phyloP scores from a whole-genome alignment of 352 stramenopile genomes.

The Pythium dissotocum region DNA sequence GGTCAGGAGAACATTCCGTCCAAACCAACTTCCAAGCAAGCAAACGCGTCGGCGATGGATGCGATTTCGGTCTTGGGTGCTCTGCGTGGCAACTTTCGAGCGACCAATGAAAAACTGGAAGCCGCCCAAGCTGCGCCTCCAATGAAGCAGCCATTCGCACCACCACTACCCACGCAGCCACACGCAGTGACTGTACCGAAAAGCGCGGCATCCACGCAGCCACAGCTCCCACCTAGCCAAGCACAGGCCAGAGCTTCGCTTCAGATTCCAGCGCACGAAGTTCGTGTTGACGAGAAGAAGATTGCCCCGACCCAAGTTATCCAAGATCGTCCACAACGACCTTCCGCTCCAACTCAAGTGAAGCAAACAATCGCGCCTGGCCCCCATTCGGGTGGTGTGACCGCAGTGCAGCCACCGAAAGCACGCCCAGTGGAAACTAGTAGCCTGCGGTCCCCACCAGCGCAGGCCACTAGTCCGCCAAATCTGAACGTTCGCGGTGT shows the following conservation, averaged over 20 bases:
- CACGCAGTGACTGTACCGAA: too few species aligned
- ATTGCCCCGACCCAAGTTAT: too few species aligned
- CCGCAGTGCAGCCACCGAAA: not conserved
- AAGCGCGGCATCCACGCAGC: not conserved
- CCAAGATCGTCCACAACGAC: too few species aligned
- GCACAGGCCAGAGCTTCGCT: too few species aligned
- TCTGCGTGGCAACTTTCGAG: not conserved
- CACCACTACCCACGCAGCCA: not conserved
- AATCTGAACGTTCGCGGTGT: not conserved
- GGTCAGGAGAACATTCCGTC: not conserved
- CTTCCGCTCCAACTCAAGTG: not conserved
- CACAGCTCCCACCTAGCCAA: not conserved
- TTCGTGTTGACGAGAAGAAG: too few species aligned
- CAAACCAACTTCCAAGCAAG: not conserved
- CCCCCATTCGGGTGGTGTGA: too few species aligned
- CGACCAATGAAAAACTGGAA: not conserved
- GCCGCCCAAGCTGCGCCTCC: not conserved
- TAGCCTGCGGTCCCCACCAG: not conserved
- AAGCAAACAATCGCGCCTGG: too few species aligned
- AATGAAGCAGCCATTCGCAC: slow-evolving; percentile 1
- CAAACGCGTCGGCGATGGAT: not conserved
- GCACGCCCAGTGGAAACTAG: not conserved
- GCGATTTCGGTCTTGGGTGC: slow-evolving; percentile 1
- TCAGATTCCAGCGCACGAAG: too few species aligned
- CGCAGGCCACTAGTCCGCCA: too few species aligned